A percentile compares a stretch with the other conserved stretches of the same genome.
Evolutionary conservation across 306 rosid genomes (phyloP).

Genomic region (Malus sieversii): DNA sequence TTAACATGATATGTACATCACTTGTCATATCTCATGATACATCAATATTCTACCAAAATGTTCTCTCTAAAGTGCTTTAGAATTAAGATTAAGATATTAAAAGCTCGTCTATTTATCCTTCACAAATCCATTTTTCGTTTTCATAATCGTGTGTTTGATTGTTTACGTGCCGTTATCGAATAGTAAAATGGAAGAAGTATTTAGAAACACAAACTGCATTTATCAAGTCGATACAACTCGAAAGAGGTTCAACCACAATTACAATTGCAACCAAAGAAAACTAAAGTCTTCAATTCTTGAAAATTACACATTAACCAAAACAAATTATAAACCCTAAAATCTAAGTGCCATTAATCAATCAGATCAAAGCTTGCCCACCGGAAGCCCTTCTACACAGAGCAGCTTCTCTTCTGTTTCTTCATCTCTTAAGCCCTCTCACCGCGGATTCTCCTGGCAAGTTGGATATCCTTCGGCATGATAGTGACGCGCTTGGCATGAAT

Average conservation of each 20-base stretch:
- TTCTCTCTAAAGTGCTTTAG: too few species aligned
- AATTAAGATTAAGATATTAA: too few species aligned
- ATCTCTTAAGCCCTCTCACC: conserved; percentile 22
- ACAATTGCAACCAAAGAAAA: background rate
- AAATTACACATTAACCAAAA: background rate
- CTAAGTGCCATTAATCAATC: background rate
- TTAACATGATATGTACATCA: too few species aligned
- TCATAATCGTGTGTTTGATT: too few species aligned
- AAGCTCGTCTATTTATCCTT: too few species aligned
- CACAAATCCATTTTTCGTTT: too few species aligned
- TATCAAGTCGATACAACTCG: background rate
- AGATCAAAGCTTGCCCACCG: background rate
- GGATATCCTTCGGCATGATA: conserved; percentile 31
- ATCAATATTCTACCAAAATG: too few species aligned
- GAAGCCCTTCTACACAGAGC: background rate
- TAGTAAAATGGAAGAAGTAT: background rate
- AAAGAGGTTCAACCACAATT: background rate
- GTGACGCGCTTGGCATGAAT: conserved; percentile 35
- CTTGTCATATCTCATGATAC: too few species aligned
- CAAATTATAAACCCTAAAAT: background rate
- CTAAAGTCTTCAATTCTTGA: background rate
- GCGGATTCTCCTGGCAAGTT: conserved; percentile 38
- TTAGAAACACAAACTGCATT: background rate
- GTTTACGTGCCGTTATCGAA: too few species aligned
- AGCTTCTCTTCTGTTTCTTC: background rate